Base-by-base conservation (phyloP, 202 grass and related monocot genomes). In the Carex arenaria region DNA sequence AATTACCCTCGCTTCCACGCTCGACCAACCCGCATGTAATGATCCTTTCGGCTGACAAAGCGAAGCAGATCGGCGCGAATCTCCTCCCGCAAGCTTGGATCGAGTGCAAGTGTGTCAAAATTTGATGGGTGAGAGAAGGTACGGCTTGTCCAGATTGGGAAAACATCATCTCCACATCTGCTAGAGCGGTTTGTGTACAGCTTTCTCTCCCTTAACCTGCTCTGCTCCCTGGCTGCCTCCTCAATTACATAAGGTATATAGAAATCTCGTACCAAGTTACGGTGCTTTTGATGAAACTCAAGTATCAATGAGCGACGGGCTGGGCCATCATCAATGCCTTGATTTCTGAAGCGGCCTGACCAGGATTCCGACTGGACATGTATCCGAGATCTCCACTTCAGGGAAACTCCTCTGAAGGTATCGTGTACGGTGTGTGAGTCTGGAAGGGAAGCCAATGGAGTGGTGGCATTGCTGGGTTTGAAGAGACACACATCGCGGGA, bases 171-270 rank as follows among this genome's bases (percentile, higher is more conserved):
- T 49, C 79, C 74, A 14, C 45, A 83, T 13, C 10, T 22, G 8
- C 66, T 32, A 3, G 90, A 45, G 56, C 88, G 80, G 80, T 97
- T 93, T 47, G 93, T 97, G 90, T 89, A 97, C 45, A 97, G 87
- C 15, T 80, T 54, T 6, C 87, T 86, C 82, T 93, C 89, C 61
- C 91, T 82, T 14, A 82, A 54, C 72, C 83, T 89, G 72, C 82
- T 74, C 66, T 89, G 87, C 69, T 93, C 76, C 43, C 22, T 28
- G 4, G 80, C 67, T 22, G 87, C 94, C 82, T 90, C 91, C 28
- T 70, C 38, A 53, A 93, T 69, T 47, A 93, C 1, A 78, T 88
- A 83, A 3, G 85, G 86, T 82, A 97, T 92, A 91, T 97, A 97
- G 1, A n/a, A 22, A 6, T 52, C 18, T 57, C 78, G 86, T 18